Conservation (phyloP, 176 grass and related monocot genomes). For the Oryza punctata region DNA sequence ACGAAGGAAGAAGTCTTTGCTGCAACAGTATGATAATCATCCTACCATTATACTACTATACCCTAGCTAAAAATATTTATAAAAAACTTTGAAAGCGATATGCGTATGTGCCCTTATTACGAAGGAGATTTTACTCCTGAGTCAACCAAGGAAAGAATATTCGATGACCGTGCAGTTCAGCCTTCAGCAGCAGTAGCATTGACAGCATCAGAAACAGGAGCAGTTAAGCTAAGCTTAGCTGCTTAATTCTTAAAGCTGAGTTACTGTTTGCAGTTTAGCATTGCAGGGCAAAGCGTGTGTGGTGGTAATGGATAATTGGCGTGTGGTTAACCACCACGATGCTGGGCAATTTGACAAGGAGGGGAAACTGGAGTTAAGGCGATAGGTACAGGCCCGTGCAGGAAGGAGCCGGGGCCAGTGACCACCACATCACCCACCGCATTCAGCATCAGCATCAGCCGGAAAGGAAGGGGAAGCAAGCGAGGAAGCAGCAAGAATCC, state of each 20-base stretch:
- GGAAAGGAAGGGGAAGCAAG: slow-evolving; percentile 11
- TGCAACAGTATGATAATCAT: background rate
- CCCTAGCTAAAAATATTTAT: background rate
- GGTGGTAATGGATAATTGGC: background rate
- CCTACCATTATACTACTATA: background rate
- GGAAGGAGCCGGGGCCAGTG: slow-evolving; percentile 12
- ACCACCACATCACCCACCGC: slow-evolving; percentile 30
- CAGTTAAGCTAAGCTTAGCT: background rate
- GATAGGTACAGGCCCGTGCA: slow-evolving; percentile 27
- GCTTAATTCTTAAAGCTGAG: background rate
- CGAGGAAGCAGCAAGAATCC: slow-evolving; percentile 33
- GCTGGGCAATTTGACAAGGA: slow-evolving; percentile 2
- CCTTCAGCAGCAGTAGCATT: background rate
- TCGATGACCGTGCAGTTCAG: background rate
- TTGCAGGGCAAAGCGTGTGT: background rate
- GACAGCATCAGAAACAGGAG: background rate
- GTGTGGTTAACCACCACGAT: background rate
- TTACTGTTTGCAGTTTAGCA: slow-evolving; percentile 1
- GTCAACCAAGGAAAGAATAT: slow-evolving; percentile 15
- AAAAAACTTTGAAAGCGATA: background rate
- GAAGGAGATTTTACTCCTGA: background rate
- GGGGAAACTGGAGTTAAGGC: slow-evolving; percentile 4
- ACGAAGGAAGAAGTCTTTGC: background rate
- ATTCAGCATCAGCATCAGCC: background rate
- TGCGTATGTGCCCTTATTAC: background rate